Evolutionary conservation across 2,329 filamentous ascomycete genomes (phyloP).

Genomic region (Fusarium fujikuroi): DNA sequence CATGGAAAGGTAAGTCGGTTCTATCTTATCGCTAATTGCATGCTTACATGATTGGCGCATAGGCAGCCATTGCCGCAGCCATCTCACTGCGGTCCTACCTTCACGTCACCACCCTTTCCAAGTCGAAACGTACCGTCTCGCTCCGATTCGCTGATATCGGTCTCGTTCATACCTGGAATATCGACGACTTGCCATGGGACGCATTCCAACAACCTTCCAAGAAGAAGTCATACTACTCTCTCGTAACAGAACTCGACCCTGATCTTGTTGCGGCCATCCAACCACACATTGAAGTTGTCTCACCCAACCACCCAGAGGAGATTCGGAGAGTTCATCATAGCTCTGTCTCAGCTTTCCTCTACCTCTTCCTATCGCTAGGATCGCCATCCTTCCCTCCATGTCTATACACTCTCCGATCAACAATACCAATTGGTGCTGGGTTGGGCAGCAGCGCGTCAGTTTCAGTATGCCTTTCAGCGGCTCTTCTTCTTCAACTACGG

Average conservation of each 20-base stretch:
- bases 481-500: constrained; percentile 87
- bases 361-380: constrained; percentile 89
- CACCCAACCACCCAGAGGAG: constrained; percentile 71
- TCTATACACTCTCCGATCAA: constrained; percentile 90
- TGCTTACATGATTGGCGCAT: constrained; percentile 36
- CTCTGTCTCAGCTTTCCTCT: constrained; percentile 88
- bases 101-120: constrained; percentile 92
- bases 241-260: constrained; percentile 83
- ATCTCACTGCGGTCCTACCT: constrained; percentile 97
- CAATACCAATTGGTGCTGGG: constrained; percentile 91
- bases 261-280: constrained; percentile 84
- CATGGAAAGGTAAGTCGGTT: constrained; percentile 78
- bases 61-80: constrained; percentile 92
- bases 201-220: constrained; percentile 82
- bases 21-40: neutral
- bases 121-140: constrained; percentile 87
- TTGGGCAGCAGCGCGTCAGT: constrained; percentile 96
- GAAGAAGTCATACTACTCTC: constrained; percentile 95
- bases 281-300: constrained; percentile 80
- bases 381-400: constrained; percentile 82
- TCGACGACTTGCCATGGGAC: constrained; percentile 89
- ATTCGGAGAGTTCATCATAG: constrained; percentile 85
- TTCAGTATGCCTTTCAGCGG: constrained; percentile 85
- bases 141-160: constrained; percentile 92
- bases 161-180: constrained; percentile 91